Percentiles rank a stretch among this genome's conserved stretches.
phyloP scores from a whole-genome alignment of 192 early-diverging fungal species.

The Chytriomyces hyalinus region DNA sequence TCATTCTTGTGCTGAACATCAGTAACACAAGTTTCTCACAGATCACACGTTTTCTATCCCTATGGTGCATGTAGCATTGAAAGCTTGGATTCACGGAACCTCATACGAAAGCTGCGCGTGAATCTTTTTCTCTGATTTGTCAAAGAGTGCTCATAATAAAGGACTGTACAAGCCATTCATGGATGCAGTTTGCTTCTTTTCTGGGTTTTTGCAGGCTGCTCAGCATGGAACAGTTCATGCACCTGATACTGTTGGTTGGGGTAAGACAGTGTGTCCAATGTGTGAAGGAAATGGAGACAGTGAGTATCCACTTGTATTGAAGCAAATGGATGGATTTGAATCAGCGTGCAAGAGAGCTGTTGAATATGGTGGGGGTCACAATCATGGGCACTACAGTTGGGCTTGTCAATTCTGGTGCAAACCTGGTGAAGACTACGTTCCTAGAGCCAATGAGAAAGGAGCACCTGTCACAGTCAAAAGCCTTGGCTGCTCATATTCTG shows the following conservation, averaged over 20 bases:
- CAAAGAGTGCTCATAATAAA: not conserved
- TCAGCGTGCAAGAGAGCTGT: not conserved
- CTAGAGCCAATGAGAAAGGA: no score
- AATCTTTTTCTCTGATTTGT: not conserved
- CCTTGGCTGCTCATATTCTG: no score
- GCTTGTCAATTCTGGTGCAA: not conserved
- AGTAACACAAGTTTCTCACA: not conserved
- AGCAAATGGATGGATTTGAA: slow-evolving; percentile 8
- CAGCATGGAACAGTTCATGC: slow-evolving; percentile 6
- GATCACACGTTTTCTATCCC: not conserved
- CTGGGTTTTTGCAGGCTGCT: not conserved
- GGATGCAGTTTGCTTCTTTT: slow-evolving; percentile 1
- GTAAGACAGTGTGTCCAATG: not conserved
- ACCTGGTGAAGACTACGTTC: not conserved
- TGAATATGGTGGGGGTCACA: slow-evolving; percentile 10
- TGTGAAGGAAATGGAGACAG: not conserved
- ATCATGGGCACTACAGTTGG: not conserved
- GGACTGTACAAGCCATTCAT: slow-evolving; percentile 2
- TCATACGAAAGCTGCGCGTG: not conserved
- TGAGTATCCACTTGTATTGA: not conserved
- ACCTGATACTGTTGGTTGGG: not conserved
- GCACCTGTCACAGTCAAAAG: no score
- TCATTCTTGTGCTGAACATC: no score
- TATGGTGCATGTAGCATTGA: not conserved
- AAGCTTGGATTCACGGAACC: not conserved